Evolutionary conservation across 371 early-diverging fungal genomes (phyloP).

Genomic region (Funneliformis caledonium): DNA sequence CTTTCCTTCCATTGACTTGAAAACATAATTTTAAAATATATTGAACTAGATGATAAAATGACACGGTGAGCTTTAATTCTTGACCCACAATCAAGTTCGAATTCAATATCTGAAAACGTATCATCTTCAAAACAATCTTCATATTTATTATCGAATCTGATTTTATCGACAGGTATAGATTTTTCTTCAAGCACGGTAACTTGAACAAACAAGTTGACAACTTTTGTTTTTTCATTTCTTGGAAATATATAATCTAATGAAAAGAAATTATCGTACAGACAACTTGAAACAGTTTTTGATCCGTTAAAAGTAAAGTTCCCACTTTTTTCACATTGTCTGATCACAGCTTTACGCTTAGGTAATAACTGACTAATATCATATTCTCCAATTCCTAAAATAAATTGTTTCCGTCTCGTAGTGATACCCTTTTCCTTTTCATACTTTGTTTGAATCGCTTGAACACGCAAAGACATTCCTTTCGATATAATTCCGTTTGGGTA

Average conservation of each 20-base stretch:
- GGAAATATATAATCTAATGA: neutral
- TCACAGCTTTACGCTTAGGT: neutral
- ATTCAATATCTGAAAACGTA: slow-evolving; percentile 20
- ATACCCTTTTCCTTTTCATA: neutral
- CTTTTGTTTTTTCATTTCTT: neutral
- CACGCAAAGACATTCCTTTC: neutral
- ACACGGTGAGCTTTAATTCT: slow-evolving; percentile 20
- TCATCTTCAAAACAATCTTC: slow-evolving; percentile 10
- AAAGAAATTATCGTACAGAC: neutral
- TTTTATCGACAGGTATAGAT: neutral
- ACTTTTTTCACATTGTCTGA: neutral
- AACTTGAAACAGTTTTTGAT: neutral
- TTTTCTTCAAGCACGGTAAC: neutral
- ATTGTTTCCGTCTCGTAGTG: neutral
- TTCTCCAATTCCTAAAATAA: neutral
- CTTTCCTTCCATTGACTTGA: neutral
- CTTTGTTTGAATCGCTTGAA: neutral
- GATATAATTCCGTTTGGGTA: slow-evolving; percentile 12
- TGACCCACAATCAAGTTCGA: slow-evolving; percentile 31
- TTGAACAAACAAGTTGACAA: neutral
- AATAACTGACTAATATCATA: neutral
- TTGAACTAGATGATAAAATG: neutral
- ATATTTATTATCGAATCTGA: neutral
- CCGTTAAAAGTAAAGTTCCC: neutral
- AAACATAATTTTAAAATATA: slow-evolving; percentile 24